These are phyloP conservation scores for Betula pendula DNA, from an alignment of 306 rosid genomes.

Conservation along the genomic window DNA sequence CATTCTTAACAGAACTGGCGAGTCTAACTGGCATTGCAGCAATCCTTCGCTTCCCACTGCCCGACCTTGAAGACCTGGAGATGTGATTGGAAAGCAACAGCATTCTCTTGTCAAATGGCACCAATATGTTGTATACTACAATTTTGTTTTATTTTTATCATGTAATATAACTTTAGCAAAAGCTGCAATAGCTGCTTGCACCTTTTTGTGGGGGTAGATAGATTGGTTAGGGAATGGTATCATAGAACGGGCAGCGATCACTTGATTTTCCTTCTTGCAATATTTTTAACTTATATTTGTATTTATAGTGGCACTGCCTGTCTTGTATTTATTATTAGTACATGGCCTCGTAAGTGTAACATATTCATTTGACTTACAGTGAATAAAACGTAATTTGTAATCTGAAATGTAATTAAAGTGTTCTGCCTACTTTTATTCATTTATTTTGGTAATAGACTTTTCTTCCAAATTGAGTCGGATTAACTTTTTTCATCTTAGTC, in stretches of 20 bases:
- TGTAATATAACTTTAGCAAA: slow-evolving; percentile 10
- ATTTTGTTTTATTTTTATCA: neutral
- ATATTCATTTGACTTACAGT: neutral
- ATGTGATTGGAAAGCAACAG: slow-evolving; percentile 42
- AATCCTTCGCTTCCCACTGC: slow-evolving; percentile 91
- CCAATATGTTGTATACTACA: neutral
- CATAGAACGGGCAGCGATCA: slow-evolving; percentile 17
- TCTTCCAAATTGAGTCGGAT: no score
- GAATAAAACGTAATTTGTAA: neutral
- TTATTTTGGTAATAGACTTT: no score
- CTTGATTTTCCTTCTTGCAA: neutral
- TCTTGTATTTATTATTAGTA: neutral
- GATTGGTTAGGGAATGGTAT: slow-evolving; percentile 5
- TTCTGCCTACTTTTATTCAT: neutral
- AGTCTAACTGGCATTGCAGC: slow-evolving; percentile 80
- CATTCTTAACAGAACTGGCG: slow-evolving; percentile 68
- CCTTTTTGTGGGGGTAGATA: no score
- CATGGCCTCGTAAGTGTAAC: neutral
- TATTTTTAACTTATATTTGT: neutral
- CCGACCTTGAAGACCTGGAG: slow-evolving; percentile 91
- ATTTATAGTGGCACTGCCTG: neutral
- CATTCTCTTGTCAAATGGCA: neutral
- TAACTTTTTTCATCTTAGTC: no score
- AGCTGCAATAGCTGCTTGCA: no score
- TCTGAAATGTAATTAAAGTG: neutral